These are phyloP conservation scores for Pyrus bretschneideri DNA, from an alignment of 306 rosid genomes.

Conservation along the genomic window DNA sequence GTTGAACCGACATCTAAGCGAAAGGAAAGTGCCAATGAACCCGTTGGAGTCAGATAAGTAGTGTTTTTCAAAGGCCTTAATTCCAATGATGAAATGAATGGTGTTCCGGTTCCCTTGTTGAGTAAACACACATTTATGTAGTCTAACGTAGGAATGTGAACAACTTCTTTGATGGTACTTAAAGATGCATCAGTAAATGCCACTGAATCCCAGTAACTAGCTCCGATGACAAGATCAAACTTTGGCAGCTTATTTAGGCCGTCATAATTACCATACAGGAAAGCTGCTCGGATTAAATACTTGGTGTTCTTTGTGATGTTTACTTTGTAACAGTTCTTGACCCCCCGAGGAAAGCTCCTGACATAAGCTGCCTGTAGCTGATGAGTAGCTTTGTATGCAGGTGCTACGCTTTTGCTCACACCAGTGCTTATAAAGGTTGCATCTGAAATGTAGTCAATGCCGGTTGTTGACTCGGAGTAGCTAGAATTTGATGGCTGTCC, in stretches of 20 bases:
- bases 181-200: not conserved
- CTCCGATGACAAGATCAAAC: conserved; percentile 44
- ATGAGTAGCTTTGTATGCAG: not conserved
- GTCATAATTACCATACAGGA: conserved; percentile 47
- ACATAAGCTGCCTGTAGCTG: conserved; percentile 22
- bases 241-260: conserved; percentile 16
- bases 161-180: conserved; percentile 11
- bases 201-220: conserved; percentile 32
- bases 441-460: too few species aligned
- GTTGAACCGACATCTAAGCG: conserved; percentile 33
- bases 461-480: too few species aligned
- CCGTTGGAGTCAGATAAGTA: conserved; percentile 5
- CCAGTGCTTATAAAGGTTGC: too few species aligned
- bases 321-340: conserved; percentile 49
- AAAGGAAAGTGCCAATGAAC: conserved; percentile 5
- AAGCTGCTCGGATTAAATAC: conserved; percentile 32
- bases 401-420: conserved; percentile 8
- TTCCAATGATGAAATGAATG: conserved; percentile 52
- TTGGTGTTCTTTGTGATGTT: conserved; percentile 17
- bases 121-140: conserved; percentile 31
- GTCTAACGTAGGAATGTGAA: conserved; percentile 30
- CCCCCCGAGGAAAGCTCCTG: conserved; percentile 52
- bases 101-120: conserved; percentile 35
- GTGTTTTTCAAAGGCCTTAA: conserved; percentile 29
- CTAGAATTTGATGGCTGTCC: too few species aligned